Evolutionary conservation across 805 yeast species (phyloP).

Genomic region (Scheffersomyces lignosus): DNA sequence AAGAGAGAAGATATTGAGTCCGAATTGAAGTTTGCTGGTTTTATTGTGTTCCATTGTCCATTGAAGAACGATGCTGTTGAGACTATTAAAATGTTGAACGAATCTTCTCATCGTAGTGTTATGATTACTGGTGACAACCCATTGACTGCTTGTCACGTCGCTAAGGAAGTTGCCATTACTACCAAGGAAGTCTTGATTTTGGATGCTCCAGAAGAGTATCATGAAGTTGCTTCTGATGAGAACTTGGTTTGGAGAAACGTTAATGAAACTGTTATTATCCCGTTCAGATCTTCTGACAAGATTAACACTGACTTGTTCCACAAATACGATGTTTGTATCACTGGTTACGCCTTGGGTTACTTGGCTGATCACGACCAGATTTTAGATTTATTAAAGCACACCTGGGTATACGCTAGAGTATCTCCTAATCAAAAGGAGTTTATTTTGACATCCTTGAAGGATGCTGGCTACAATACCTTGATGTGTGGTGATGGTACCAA

Average conservation of each 20-base stretch:
- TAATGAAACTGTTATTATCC: constrained; percentile 68
- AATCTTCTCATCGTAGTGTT: constrained; percentile 90
- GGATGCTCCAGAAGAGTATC: constrained; percentile 78
- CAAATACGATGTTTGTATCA: constrained; percentile 81
- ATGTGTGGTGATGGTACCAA: constrained; percentile 99
- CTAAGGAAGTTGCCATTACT: constrained; percentile 86
- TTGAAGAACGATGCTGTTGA: constrained; percentile 90
- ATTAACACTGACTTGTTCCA: constrained; percentile 59
- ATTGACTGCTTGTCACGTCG: constrained; percentile 96
- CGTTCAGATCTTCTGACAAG: constrained; percentile 59
- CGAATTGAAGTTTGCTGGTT: constrained; percentile 80
- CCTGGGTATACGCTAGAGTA: constrained; percentile 98
- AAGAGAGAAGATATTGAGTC: constrained; percentile 77
- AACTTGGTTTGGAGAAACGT: constrained; percentile 84
- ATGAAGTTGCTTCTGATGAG: constrained; percentile 43
- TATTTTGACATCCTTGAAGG: constrained; percentile 77
- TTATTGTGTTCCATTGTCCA: constrained; percentile 96
- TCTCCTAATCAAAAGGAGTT: constrained; percentile 96
- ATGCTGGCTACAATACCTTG: constrained; percentile 85
- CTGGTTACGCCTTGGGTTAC: constrained; percentile 83
- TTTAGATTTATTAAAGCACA: constrained; percentile 71
- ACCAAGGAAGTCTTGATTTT: constrained; percentile 81
- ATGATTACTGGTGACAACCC: constrained; percentile 99
- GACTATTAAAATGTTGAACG: constrained; percentile 88
- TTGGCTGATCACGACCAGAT: constrained; percentile 70